Base-by-base conservation (phyloP, 2,329 filamentous ascomycete genomes). In the Annulohypoxylon truncatum region DNA sequence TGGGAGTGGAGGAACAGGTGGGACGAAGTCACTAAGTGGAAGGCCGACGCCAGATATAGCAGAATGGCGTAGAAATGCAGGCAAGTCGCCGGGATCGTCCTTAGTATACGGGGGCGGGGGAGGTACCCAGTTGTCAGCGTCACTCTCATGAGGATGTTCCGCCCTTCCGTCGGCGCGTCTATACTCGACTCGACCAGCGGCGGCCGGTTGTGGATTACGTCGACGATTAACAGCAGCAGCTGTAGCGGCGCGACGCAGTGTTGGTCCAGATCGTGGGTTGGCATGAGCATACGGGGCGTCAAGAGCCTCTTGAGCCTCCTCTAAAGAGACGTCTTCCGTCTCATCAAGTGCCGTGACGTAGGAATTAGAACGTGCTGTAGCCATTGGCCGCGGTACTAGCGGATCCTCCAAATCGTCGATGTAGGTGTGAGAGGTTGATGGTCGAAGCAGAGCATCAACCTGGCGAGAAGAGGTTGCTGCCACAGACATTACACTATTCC, bases 101-200 rank as follows among this genome's bases (percentile, higher is more conserved):
- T 87, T 86, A 40, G 89, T 87, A 72, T 96, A 96, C 0, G 92
- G 92, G 2, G 93, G 93, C 7, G 93, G 93, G 4, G 93, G 93
- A 4, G 92, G 92, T 3, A 94, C 91, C 93, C 93, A 96, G 72
- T 94, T 93, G 73, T 96, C 93, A 3, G 92, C 92, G 76, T 96
- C 92, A 68, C 92, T 95, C 78, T 96, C 92, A 77, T 96, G 92
- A 3, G 92, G 92, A 71, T 93, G 85, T 73, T 94, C 90, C 42
- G 87, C 83, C 42, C 89, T 84, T 5, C 90, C 89, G 77, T 92
- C 90, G 12, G 90, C 90, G 47, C 90, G 86, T 46, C 89, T 86
- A 74, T 91, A 92, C 71, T 89, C 80, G 47, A 89, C 83, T 38
- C 80, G 83, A 1, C 87, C 81, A 71, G 82, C 80, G 71, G 85